Percentiles rank a stretch among this genome's conserved stretches.
Conservation (phyloP, 164 flowering plant species). For the Vitis labrusca region DNA sequence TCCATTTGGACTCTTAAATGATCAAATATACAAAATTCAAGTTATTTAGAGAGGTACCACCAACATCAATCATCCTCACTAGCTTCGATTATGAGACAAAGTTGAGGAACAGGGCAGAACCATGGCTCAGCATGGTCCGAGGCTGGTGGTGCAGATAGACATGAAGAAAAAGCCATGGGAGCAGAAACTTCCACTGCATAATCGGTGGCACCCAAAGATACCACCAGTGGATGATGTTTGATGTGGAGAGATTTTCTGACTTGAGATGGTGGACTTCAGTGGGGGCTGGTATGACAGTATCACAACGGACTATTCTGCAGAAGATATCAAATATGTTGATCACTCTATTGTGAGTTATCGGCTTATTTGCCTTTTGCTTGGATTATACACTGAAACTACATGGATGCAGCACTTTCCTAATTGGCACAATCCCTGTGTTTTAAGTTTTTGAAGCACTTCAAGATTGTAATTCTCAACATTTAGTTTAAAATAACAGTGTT, state of each 20-base stretch:
- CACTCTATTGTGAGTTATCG: constrained; percentile 43
- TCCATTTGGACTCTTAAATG: neutral
- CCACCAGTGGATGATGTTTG: constrained; percentile 64
- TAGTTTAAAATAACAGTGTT: no score
- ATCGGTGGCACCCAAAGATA: constrained; percentile 87
- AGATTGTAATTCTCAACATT: no score
- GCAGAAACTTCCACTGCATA: constrained; percentile 72
- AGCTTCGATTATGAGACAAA: neutral
- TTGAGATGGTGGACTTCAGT: constrained; percentile 78
- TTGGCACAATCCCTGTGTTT: neutral
- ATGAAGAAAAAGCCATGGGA: constrained; percentile 79
- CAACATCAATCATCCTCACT: neutral
- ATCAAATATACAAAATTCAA: constrained; percentile 7
- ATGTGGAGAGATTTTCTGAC: constrained; percentile 52
- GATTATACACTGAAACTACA: neutral
- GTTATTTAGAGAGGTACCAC: no score
- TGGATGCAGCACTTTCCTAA: no score
- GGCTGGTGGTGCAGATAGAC: constrained; percentile 60
- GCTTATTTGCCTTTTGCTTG: neutral
- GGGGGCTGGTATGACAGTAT: constrained; percentile 38
- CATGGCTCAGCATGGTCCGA: constrained; percentile 51
- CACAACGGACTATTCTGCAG: constrained; percentile 38
- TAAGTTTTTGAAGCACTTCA: no score
- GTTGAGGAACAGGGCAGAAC: neutral
- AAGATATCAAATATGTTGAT: constrained; percentile 51